Base-by-base conservation (phyloP, 2,329 filamentous ascomycete species). In the Trichophyton mentagrophytes region DNA sequence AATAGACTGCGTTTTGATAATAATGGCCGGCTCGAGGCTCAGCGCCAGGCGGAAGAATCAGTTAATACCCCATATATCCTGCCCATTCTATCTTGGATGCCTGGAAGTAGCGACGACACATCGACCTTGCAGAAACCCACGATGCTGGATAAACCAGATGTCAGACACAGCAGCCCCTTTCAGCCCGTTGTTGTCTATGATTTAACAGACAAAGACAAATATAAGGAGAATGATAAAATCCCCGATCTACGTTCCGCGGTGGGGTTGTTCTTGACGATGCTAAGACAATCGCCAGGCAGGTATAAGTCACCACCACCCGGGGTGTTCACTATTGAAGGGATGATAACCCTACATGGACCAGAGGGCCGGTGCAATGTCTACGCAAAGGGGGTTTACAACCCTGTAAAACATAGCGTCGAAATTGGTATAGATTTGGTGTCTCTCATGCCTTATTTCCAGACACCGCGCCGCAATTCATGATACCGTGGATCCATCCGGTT, bases 321-420 rank as follows among this genome's bases (percentile, higher is more conserved):
- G 6, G 20, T 47, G 4, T 62, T 62, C 42, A 40, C 8, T n/a
- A 25, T 60, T 22, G 33, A 55, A 27, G 63, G 63, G 2, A 22
- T 63, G 57, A 44, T 60, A 27, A 15, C 17, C 2, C 30, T 64
- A 3, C 13, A 13, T 46, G 61, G 63, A 25, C 49, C 57, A 30
- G 42, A 51, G 20, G 61, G 63, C 20, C 11, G 33, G 3, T 63
- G 59, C 47, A 61, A 56, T 44, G 38, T 62, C 7, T 55, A 61
- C 15, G 20, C 46, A 30, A 46, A 17, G 1, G 61, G 44, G 17
- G 4, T 60, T 3, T 63, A 58, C 44, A 44, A 63, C 9, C 58
- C 58, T 3, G 5, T 27, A 1, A 17, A 38, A 30, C 51, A 49
- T 6, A n/a, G 15, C 2, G 62, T 30, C 1, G 11, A 30, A 5